A percentile compares a stretch with the other conserved stretches of the same genome.
Evolutionary conservation across 768 basidiomycete species (phyloP).

Genomic region (Phylloporus rhodoxanthus): DNA sequence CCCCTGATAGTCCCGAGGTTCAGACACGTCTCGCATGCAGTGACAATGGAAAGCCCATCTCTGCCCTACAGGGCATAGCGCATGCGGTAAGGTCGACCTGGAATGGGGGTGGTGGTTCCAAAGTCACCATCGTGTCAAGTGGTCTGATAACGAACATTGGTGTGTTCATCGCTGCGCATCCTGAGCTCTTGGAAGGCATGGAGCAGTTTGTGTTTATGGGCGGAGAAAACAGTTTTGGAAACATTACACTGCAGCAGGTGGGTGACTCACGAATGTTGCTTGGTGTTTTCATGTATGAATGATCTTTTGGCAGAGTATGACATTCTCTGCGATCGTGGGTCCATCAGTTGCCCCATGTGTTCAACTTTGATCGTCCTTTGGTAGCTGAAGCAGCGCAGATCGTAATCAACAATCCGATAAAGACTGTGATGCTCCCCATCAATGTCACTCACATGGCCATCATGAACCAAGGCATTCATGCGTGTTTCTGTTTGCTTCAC

Average conservation of each 20-base stretch:
- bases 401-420: constrained; percentile 65
- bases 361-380: background rate
- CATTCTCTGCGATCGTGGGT: constrained; percentile 74
- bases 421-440: constrained; percentile 72
- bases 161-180: constrained; percentile 55
- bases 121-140: constrained; percentile 66
- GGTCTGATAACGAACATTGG: constrained; percentile 86
- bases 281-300: background rate
- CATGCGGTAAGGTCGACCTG: constrained; percentile 47
- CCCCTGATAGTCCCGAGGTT: constrained; percentile 43
- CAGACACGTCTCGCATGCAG: constrained; percentile 42
- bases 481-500: constrained; percentile 45
- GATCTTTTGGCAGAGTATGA: constrained; percentile 57
- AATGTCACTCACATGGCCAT: constrained; percentile 88
- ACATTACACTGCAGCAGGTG: constrained; percentile 71
- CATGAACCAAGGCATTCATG: constrained; percentile 51
- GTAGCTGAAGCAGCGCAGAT: constrained; percentile 80
- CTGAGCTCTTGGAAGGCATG: constrained; percentile 44
- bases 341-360: background rate
- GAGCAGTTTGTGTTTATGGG: constrained; percentile 72
- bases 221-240: constrained; percentile 82
- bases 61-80: constrained; percentile 69
- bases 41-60: constrained; percentile 36
- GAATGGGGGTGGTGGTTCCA: constrained; percentile 52
- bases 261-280: constrained; percentile 1